Evolutionary conservation across 176 grass and related monocot genomes (phyloP), one percentile per base, ranked within the genome.

Genomic region (Saccharum officinarum): DNA sequence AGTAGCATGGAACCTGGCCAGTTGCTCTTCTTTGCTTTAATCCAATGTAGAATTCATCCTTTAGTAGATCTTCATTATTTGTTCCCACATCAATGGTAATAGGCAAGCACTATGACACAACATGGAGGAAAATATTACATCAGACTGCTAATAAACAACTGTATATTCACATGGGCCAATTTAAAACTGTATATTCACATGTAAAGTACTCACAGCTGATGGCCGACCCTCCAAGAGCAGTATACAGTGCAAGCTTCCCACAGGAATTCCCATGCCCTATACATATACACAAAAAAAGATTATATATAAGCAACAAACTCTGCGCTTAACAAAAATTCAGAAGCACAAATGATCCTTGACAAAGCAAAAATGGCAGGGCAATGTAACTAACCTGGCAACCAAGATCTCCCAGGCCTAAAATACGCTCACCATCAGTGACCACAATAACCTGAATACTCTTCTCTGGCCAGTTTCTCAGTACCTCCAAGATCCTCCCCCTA

Each of bases 371-470:
- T 39, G 22, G 25, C 22, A 40, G 14, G 23, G 18, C 54, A 39
- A 54, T 61, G 4, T 10, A 54, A 86, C 67, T 88, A 74, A 98
- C 95, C 89, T 98, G 93, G 80, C 95, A 93, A n/a, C 95, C 95
- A 79, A 95, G 91, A 87, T 98, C 95, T 79, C 95, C 95, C 4
- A 98, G 93, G 63, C 95, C 95, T 77, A 95, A 85, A 90, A 98
- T 95, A 49, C 93, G 87, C 23, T 98, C 93, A 84, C 93, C 95
- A 66, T 98, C 95, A 0, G 95, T 98, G 67, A 95, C 89, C 15
- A 98, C 95, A 59, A 98, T 93, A 57, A 98, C 91, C 54, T 98
- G 93, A 91, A 95, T 95, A 54, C 91, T 98, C 93, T 92, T 98
- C 69, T 95, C 93, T 59, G 89, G 87, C 95, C 93, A 98, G 66